Percentiles rank a stretch among this genome's conserved stretches.
phyloP scores from a whole-genome alignment of 768 basidiomycete genomes.

The Kwoniella pini region DNA sequence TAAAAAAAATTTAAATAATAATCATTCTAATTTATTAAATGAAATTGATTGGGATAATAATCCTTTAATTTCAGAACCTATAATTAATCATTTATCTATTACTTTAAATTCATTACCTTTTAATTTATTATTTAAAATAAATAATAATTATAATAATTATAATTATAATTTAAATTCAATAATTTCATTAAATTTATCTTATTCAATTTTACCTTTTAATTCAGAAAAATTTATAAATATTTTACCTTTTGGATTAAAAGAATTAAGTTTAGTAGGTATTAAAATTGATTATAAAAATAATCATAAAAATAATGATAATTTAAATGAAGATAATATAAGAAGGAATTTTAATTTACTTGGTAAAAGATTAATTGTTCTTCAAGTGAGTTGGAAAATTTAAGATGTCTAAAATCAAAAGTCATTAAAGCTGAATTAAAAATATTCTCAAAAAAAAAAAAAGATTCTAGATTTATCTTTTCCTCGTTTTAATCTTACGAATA shows the following conservation, averaged over 20 bases:
- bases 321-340: conserved; percentile 18
- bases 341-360: conserved; percentile 24
- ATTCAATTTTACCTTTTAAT: conserved; percentile 24
- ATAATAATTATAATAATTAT: too few species aligned
- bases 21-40: neutral
- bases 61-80: conserved; percentile 1
- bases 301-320: neutral
- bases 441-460: neutral
- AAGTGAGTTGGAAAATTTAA: conserved; percentile 11
- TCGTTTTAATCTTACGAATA: conserved; percentile 7
- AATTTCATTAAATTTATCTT: conserved; percentile 37
- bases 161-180: conserved; percentile 17
- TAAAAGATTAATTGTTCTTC: conserved; percentile 32
- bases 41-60: conserved; percentile 13
- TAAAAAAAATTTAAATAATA: neutral
- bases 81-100: conserved; percentile 28
- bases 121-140: conserved; percentile 22
- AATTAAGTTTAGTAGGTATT: conserved; percentile 26
- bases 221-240: conserved; percentile 24
- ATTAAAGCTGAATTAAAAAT: neutral
- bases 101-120: conserved; percentile 33
- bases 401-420: neutral
- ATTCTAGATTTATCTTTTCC: conserved; percentile 25
- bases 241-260: conserved; percentile 25
- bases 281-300: neutral